phyloP scores from a whole-genome alignment of 2,329 filamentous ascomycete species.

The Coniochaeta hoffmannii region DNA sequence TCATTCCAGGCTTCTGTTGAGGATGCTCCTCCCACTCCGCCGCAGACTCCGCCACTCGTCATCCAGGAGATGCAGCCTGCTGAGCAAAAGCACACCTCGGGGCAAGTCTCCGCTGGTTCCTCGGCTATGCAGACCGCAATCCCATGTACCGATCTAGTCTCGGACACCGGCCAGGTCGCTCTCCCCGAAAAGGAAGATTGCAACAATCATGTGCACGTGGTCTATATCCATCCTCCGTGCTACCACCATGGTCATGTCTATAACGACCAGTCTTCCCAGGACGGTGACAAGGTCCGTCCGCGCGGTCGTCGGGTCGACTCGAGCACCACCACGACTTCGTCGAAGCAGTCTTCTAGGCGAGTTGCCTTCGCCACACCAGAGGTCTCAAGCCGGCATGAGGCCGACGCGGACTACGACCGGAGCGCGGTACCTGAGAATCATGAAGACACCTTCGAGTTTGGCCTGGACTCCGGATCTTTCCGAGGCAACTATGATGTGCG shows the following conservation, averaged over 20 bases:
- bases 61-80: not conserved
- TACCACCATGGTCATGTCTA: not conserved
- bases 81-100: not conserved
- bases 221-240: not conserved
- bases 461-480: not conserved
- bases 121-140: not conserved
- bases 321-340: not conserved
- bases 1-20: not conserved
- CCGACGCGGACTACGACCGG: constrained; percentile 1
- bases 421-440: not conserved
- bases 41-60: not conserved
- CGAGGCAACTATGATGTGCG: not conserved
- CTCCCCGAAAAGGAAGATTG: not conserved
- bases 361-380: not conserved
- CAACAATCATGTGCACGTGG: not conserved
- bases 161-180: not conserved
- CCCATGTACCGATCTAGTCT: not conserved
- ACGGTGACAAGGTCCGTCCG: not conserved
- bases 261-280: not conserved
- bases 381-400: not conserved
- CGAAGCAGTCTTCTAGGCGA: not conserved
- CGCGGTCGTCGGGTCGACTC: not conserved
- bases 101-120: not conserved
- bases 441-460: not conserved
- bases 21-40: not conserved